Base-by-base conservation (phyloP, 495 filamentous ascomycete genomes). In the Gamarada debralockiae region DNA sequence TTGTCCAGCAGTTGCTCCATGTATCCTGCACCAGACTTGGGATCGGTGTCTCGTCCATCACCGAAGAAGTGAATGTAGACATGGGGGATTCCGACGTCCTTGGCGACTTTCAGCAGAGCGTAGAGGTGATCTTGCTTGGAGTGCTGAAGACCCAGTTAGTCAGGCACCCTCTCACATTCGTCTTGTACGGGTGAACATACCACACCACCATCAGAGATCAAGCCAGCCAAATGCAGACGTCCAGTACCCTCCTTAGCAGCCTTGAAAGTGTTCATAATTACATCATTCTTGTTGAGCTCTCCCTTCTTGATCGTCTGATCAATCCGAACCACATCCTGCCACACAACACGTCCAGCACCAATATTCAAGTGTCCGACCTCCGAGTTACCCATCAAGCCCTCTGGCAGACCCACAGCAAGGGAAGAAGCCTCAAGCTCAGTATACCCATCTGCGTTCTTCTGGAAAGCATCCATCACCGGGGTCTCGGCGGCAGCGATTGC, bases 1-100 rank as follows among this genome's bases (percentile, higher is more conserved):
- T 81, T 84, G 23, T 83, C 79, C 39, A 96, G 71, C 12, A 97
- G 75, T 61, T 89, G 79, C 69, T 95, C 71, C 87, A 98, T 84
- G 69, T 95, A 95, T 38, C 79, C 86, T 42, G 79, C 81, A 40
- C 85, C 82, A 58, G 89, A 95, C 77, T 96, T 96, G 60, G 93
- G 93, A 66, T 97, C 93, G 51, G 92, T 97, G 65, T 98, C 93
- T 67, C 93, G 86, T 58, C 93, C 93, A 74, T 98, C 93, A 58
- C 92, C 92, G 64, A 97, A 97, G 79, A 98, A 97, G 79, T 98
- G 93, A 69, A 98, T 93, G 78, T 83, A 97, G 57, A 98, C 90
- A 40, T 97, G 71, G 45, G 91, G 89, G 40, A 98, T 81, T 39
- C 81, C 84, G 61, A 85, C 79, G 51, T 89, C 87, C 76, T 96